A percentile compares a stretch with the other conserved stretches of the same genome.
Conservation (phyloP, 768 basidiomycete species). For the Tremella fuciformis region DNA sequence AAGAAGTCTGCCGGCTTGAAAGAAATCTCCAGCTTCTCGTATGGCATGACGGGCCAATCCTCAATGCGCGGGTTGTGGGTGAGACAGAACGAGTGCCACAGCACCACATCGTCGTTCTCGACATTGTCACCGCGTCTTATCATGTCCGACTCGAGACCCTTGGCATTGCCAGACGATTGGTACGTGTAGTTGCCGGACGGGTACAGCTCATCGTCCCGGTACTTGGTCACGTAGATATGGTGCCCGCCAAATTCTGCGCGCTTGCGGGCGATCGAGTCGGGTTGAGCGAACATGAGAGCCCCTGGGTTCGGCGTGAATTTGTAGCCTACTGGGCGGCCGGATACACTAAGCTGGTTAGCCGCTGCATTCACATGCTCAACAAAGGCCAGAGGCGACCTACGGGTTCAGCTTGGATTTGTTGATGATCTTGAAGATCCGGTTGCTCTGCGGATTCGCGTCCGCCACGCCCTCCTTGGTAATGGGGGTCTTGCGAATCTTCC, state of each 20-base stretch:
- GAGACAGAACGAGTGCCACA: slow-evolving; percentile 33
- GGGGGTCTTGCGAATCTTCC: neutral
- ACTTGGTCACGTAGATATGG: slow-evolving; percentile 11
- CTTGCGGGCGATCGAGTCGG: slow-evolving; percentile 11
- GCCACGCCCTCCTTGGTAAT: neutral
- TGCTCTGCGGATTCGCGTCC: neutral
- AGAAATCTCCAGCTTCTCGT: slow-evolving; percentile 4
- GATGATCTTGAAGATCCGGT: slow-evolving; percentile 26
- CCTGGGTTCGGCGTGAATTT: slow-evolving; percentile 23
- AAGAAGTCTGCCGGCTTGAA: slow-evolving; percentile 16
- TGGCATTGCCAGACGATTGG: slow-evolving; percentile 24
- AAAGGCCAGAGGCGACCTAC: neutral
- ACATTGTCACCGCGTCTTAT: slow-evolving; percentile 24
- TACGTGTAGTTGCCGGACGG: slow-evolving; percentile 25
- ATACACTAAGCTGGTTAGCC: neutral
- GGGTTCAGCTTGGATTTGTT: slow-evolving; percentile 22
- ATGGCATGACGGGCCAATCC: slow-evolving; percentile 19
- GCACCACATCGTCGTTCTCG: slow-evolving; percentile 14
- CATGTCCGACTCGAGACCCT: slow-evolving; percentile 21
- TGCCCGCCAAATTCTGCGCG: slow-evolving; percentile 32
- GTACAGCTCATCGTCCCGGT: slow-evolving; percentile 27
- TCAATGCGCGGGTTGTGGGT: slow-evolving; percentile 29
- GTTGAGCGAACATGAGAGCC: slow-evolving; percentile 22
- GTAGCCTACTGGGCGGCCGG: slow-evolving; percentile 25
- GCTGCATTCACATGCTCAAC: too few species aligned